A percentile compares a stretch with the other conserved stretches of the same genome.
Conservation (phyloP, 83 land plant genomes). For the Picea mariana region DNA sequence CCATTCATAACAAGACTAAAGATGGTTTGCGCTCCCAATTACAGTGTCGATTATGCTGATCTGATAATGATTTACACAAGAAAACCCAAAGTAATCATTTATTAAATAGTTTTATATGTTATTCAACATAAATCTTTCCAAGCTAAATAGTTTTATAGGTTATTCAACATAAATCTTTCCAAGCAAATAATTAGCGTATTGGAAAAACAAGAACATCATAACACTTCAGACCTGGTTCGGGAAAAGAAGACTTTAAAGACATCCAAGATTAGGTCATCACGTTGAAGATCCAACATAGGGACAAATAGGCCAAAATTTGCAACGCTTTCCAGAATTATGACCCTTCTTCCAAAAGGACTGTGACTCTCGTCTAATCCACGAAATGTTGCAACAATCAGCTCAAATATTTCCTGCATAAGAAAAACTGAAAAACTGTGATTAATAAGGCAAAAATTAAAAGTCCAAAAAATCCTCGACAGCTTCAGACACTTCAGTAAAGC, state of each 20-base stretch:
- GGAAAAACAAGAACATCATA: background rate
- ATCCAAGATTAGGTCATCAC: slow-evolving; percentile 73
- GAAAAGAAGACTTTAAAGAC: slow-evolving; percentile 55
- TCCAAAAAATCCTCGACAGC: background rate
- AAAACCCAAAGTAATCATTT: background rate
- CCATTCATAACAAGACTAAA: background rate
- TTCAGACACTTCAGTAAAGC: too few species aligned
- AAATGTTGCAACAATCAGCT: slow-evolving; percentile 66
- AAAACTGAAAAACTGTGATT: background rate
- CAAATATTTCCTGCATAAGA: slow-evolving; percentile 66
- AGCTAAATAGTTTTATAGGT: too few species aligned
- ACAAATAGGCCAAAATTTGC: slow-evolving; percentile 76
- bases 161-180: too few species aligned
- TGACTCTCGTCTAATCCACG: slow-evolving; percentile 51
- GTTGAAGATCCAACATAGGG: slow-evolving; percentile 80
- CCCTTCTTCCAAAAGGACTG: slow-evolving; percentile 66
- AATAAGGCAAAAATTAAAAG: slow-evolving; percentile 7
- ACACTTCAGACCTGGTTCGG: slow-evolving; percentile 49
- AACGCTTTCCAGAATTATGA: slow-evolving; percentile 69
- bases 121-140: too few species aligned
- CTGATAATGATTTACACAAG: background rate
- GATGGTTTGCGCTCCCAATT: background rate
- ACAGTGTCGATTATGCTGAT: background rate
- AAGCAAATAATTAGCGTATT: background rate
- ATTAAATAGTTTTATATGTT: too few species aligned